Evolutionary conservation across 768 basidiomycete genomes (phyloP).

Genomic region (Sarcomyxa edulis): DNA sequence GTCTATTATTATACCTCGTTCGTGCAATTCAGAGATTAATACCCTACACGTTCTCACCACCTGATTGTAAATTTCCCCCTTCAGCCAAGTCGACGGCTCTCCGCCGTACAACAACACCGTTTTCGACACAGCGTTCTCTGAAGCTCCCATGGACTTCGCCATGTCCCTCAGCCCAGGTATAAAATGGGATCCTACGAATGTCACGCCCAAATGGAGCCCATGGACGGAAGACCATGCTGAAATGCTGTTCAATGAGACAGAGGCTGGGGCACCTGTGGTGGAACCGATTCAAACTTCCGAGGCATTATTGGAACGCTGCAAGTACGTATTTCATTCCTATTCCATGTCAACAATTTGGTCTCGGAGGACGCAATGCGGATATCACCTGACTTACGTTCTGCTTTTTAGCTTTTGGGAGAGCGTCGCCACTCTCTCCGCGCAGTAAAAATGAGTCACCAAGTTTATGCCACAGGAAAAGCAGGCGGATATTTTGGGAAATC

Average conservation of each 20-base stretch:
- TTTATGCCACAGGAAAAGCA: too few species aligned
- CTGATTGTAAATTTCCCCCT: conserved; percentile 1
- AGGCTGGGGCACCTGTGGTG: conserved; percentile 22
- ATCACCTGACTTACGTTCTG: too few species aligned
- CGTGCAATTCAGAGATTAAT: conserved; percentile 9
- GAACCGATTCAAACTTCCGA: conserved; percentile 20
- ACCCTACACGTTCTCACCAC: not conserved
- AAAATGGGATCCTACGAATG: conserved; percentile 23
- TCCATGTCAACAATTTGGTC: not conserved
- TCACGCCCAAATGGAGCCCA: conserved; percentile 35
- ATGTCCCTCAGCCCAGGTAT: conserved; percentile 23
- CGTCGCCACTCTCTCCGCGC: too few species aligned
- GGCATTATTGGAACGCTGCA: conserved; percentile 29
- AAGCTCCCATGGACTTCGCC: conserved; percentile 33
- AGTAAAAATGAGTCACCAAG: too few species aligned
- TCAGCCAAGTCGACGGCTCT: too few species aligned
- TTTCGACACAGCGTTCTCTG: conserved; percentile 30
- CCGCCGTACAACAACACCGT: conserved; percentile 28
- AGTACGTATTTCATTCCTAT: conserved; percentile 13
- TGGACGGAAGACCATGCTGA: conserved; percentile 29
- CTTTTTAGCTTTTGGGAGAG: conserved; percentile 4
- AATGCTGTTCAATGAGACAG: conserved; percentile 44
- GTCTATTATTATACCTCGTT: conserved; percentile 38
- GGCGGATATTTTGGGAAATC: too few species aligned
- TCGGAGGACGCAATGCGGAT: too few species aligned